Evolutionary conservation across 2,329 filamentous ascomycete genomes (phyloP), one percentile per base, ranked within the genome.

Genomic region (Rugonectria rugulosa): DNA sequence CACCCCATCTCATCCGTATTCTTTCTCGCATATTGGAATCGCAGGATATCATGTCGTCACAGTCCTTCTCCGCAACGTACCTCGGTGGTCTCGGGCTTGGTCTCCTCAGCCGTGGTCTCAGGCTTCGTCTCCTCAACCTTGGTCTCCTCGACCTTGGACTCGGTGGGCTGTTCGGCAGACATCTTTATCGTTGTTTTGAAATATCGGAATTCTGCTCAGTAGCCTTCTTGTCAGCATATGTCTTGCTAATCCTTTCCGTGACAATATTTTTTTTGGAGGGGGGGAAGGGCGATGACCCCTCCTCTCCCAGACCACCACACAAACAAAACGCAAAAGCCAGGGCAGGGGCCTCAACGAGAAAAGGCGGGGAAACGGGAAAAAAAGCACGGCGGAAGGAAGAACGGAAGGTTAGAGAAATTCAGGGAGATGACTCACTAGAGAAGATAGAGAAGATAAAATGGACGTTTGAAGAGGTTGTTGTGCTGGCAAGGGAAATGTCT

Each of bases 111-210:
- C 68, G 70, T 75, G 38, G 60, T 62, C 62, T 62, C 61, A 45
- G 60, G 56, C 68, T 70, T 75, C 34, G 60, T 62, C 62, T 64
- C 68, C 57, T 62, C 61, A 32, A 63, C 59, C 68, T 70, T 75
- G 73, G 76, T 77, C 76, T 77, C 78, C 68, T 78, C 78, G 72
- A 79, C 78, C 81, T 84, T 84, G 68, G 81, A 77, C 67, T 85
- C 81, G 65, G 78, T 78, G 63, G 75, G 77, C 65, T 82, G 79
- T 63, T 75, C 70, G 58, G 77, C 71, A 73, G 76, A 81, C 80
- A 82, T 82, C 12, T 40, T 70, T 79, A 64, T 46, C 52, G 57
- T 10, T 5, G 49, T 52, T 57, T n/a, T 41, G 45, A 57, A 48
- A 42, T 34, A 26, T 53, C 49, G 43, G 46, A 44, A 45, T 43